Base-by-base conservation (phyloP, 139 green algal genomes). In the Eudorina sp. region DNA sequence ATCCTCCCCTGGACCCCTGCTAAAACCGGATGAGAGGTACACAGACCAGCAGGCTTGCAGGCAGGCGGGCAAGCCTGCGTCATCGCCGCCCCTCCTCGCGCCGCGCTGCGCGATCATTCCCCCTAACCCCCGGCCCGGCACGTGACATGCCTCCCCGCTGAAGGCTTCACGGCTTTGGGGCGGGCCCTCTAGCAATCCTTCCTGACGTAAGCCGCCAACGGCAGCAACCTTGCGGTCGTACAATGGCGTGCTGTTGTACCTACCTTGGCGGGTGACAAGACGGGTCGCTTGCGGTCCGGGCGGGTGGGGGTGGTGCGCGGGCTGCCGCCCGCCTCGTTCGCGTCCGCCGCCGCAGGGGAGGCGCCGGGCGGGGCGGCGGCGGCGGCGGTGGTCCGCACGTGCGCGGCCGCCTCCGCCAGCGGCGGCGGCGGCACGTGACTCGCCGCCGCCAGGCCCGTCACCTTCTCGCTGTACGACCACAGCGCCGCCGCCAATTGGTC, bases 191-290 rank as follows among this genome's bases (percentile, higher is more conserved):
- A n/a, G n/a, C n/a, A n/a, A n/a, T n/a, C n/a, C 29, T 11, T 66
- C 55, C 8, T 23, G 55, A 66, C 55, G 55, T 34, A 25, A 23
- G 29, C 29, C 29, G 55, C 55, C 55, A 23, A 66, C 55, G 5
- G 55, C 55, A 3, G 55, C 8, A 25, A 66, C 29, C 23, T 23
- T 11, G 55, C 23, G 55, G 7, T 34, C 27, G n/a, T n/a, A n/a
- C n/a, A n/a, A n/a, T n/a, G n/a, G n/a, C n/a, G n/a, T n/a, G n/a
- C n/a, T n/a, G n/a, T n/a, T n/a, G n/a, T n/a, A 29, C 13, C 1
- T 29, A 85, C 78, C 78, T 74, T 19, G 0, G 68, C 29, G 21
- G 81, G 81, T 8, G 81, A 87, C 81, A 87, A 64, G 45, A 87
- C 64, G 9, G 81, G 14, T 21, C 81, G 81, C 60, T 87, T 87